A percentile compares a stretch with the other conserved stretches of the same genome.
Evolutionary conservation across 129 eudicot species (phyloP).

Genomic region (Logfia minima): DNA sequence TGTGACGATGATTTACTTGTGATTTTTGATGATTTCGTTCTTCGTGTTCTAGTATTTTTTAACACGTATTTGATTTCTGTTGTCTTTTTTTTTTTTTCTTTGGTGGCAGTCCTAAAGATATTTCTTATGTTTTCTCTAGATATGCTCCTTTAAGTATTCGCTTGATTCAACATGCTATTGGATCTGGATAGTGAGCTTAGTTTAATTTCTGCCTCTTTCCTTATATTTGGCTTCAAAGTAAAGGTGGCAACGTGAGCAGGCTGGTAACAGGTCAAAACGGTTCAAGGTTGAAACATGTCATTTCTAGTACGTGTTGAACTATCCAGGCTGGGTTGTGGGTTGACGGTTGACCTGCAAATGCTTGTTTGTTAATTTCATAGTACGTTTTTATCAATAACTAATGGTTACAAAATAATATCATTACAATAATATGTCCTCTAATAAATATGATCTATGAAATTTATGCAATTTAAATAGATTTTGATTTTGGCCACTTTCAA

Average conservation of each 20-base stretch:
- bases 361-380: too few relatives aligned
- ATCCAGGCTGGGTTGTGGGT: not conserved
- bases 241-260: not conserved
- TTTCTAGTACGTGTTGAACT: too few relatives aligned
- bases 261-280: not conserved
- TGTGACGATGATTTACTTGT: not conserved
- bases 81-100: not conserved
- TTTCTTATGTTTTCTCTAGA: slow-evolving; percentile 94
- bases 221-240: not conserved
- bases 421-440: not conserved
- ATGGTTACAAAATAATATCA: not conserved
- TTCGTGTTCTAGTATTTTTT: not conserved
- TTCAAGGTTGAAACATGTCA: not conserved
- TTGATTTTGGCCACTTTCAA: not conserved
- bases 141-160: slow-evolving; percentile 98
- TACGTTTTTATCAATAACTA: too few relatives aligned
- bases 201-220: not conserved
- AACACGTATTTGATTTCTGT: slow-evolving; percentile 1
- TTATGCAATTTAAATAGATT: not conserved
- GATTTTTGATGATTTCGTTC: not conserved
- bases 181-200: slow-evolving; percentile 84
- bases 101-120: slow-evolving; percentile 77
- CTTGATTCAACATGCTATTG: slow-evolving; percentile 91
- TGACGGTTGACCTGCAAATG: too few relatives aligned
- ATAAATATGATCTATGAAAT: not conserved